Evolutionary conservation across 352 stramenopile species (phyloP).

Genomic region (Phytophthora brassicae): DNA sequence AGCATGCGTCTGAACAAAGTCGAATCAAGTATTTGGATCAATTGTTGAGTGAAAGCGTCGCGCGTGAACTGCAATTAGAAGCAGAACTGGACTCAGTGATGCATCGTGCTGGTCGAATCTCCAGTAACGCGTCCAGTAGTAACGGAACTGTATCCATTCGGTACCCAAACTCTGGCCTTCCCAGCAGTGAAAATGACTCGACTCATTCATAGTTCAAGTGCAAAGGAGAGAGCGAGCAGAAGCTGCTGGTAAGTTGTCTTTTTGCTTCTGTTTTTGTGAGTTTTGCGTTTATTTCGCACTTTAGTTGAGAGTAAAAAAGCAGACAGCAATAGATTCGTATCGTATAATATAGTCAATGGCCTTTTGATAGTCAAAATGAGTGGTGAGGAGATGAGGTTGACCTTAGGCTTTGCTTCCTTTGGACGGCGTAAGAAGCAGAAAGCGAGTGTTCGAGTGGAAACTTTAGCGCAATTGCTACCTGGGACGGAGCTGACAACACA

Average conservation of each 20-base stretch:
- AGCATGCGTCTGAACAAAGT: constrained; percentile 75
- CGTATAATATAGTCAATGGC: constrained; percentile 50
- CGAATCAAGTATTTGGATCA: constrained; percentile 89
- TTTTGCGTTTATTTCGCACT: constrained; percentile 34
- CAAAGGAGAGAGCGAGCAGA: too few relatives aligned
- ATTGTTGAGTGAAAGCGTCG: constrained; percentile 79
- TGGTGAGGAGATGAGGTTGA: constrained; percentile 36
- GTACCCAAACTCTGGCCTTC: not conserved
- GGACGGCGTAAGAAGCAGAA: constrained; percentile 26
- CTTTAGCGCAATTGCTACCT: constrained; percentile 36
- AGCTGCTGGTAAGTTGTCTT: constrained; percentile 30
- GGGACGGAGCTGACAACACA: constrained; percentile 36
- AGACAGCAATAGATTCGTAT: constrained; percentile 49
- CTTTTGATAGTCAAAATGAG: constrained; percentile 29
- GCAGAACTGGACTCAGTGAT: constrained; percentile 74
- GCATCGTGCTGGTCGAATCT: constrained; percentile 29
- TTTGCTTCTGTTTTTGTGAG: constrained; percentile 40
- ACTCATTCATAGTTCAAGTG: too few relatives aligned
- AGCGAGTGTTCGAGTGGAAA: not conserved
- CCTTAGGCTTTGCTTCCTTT: constrained; percentile 74
- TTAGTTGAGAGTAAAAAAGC: too few relatives aligned
- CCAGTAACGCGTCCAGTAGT: too few relatives aligned
- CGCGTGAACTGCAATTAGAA: constrained; percentile 82
- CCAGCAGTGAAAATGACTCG: constrained; percentile 29
- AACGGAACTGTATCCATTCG: constrained; percentile 3